A percentile compares a stretch with the other conserved stretches of the same genome.
Conservation (phyloP, 768 basidiomycete species). For the Trametes cubensis region DNA sequence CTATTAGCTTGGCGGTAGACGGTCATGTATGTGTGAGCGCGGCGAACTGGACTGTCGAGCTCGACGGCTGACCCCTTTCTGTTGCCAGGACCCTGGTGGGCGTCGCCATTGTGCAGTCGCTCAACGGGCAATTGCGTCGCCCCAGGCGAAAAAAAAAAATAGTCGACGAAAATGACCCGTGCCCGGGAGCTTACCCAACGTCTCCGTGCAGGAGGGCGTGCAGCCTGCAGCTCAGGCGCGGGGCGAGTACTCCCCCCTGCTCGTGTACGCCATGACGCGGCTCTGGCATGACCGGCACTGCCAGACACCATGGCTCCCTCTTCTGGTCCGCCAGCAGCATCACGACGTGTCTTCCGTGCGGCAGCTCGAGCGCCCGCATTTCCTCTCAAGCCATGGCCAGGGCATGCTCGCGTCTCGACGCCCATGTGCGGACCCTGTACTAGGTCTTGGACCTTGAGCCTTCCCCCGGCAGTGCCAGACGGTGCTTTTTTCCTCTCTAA, state of each 20-base stretch:
- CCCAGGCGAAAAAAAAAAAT: not conserved
- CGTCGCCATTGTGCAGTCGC: not conserved
- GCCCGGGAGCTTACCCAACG: constrained; percentile 4
- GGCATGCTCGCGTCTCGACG: constrained; percentile 2
- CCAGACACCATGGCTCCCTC: constrained; percentile 7
- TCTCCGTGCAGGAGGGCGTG: constrained; percentile 3
- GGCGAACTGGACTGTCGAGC: not conserved
- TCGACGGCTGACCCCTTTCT: not conserved
- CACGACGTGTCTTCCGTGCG: constrained; percentile 18
- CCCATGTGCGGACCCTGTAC: not conserved
- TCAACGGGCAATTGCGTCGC: not conserved
- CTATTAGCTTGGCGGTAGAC: not conserved
- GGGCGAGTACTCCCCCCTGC: constrained; percentile 5
- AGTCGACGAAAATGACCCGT: not conserved
- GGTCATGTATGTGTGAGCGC: not conserved
- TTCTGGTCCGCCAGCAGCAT: constrained; percentile 14
- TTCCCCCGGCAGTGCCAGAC: constrained; percentile 1
- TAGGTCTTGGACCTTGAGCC: not conserved
- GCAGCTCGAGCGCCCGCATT: constrained; percentile 13
- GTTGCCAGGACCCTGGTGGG: not conserved
- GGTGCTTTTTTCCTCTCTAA: constrained; percentile 3
- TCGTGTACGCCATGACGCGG: constrained; percentile 19
- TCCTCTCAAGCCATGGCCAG: not conserved
- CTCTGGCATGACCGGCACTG: constrained; percentile 15
- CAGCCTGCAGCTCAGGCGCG: not conserved